Base-by-base conservation (phyloP, 1,284 basidiomycete genomes). In the Sporisorium scitamineum region DNA sequence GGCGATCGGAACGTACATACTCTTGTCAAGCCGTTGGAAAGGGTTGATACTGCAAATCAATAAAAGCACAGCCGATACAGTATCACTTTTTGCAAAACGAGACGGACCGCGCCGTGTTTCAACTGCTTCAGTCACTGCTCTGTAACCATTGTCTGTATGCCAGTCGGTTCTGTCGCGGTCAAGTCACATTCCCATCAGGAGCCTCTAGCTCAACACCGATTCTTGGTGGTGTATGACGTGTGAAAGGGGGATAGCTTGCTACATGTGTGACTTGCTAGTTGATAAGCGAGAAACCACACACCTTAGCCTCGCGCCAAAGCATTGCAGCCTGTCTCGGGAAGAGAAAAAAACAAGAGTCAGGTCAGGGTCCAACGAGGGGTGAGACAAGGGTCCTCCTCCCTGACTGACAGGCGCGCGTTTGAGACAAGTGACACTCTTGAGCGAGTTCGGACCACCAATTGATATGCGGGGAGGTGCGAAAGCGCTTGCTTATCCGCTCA, bases 381-480 rank as follows among this genome's bases (percentile, higher is more conserved):
- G 48, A 50, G 29, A 50, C 48, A 50, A 50, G 48, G 48, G 48
- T 31, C 29, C 29, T 42, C 20, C 29, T 50, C 48, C 48, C 48
- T 50, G 48, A 50, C 48, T 31, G 29, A 3, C 3, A 13, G 11
- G 6, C n/a, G 39, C 39, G 39, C 39, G 48, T 20, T 18, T 31
- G 48, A 50, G 48, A 50, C 48, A 50, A 7, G 16, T 29, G 5
- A 13, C 47, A 48, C 47, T 31, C 14, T 31, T 16, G 27, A 48
- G 18, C 18, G n/a, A 14, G 29, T 27, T 48, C 47, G 45, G 45
- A 31, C 47, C 18, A 16, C 5, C 18, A n/a, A 48, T 8, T 8
- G 14, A 31, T 29, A 4, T 48, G 27, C 47, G 14, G 24, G 24
- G 44, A 16, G 24, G 44, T 26, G 44, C 11, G 20, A 7, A 26